Evolutionary conservation across 2,329 filamentous ascomycete genomes (phyloP).

Genomic region (Chrysosporium keratinophilum): DNA sequence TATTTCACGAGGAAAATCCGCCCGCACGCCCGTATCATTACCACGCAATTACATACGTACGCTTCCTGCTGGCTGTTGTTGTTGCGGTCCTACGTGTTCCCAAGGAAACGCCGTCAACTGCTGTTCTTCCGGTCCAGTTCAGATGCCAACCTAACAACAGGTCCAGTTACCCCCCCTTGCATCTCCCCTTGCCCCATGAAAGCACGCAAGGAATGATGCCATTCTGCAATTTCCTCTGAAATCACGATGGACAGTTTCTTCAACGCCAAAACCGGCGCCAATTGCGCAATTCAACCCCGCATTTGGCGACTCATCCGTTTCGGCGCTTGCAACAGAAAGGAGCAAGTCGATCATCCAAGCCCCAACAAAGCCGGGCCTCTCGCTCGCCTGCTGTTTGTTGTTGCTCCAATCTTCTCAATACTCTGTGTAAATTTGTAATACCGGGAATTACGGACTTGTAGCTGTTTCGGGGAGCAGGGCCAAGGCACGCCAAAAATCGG

Average conservation of each 20-base stretch:
- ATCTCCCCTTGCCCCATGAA: neutral
- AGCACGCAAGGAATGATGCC: neutral
- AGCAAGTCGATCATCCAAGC: neutral
- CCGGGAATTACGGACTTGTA: neutral
- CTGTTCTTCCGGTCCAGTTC: neutral
- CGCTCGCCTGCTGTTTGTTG: too few species aligned
- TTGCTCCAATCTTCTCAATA: too few species aligned
- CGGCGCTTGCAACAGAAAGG: neutral
- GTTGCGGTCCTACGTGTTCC: slow-evolving; percentile 5
- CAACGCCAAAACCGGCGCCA: neutral
- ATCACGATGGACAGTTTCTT: neutral
- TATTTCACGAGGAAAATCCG: neutral
- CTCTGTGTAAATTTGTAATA: neutral
- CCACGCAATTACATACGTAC: neutral
- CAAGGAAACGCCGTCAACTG: neutral
- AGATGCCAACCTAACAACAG: neutral
- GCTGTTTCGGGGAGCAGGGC: neutral
- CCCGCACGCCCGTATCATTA: neutral
- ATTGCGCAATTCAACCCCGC: slow-evolving; percentile 1
- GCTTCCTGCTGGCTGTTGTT: too few species aligned
- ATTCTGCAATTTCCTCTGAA: neutral
- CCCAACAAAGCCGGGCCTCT: neutral
- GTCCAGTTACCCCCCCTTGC: neutral
- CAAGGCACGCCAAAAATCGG: neutral
- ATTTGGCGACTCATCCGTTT: neutral